These are phyloP conservation scores for Exophiala bonariae DNA, from an alignment of 2,329 filamentous ascomycete genomes.

Conservation along the genomic window DNA sequence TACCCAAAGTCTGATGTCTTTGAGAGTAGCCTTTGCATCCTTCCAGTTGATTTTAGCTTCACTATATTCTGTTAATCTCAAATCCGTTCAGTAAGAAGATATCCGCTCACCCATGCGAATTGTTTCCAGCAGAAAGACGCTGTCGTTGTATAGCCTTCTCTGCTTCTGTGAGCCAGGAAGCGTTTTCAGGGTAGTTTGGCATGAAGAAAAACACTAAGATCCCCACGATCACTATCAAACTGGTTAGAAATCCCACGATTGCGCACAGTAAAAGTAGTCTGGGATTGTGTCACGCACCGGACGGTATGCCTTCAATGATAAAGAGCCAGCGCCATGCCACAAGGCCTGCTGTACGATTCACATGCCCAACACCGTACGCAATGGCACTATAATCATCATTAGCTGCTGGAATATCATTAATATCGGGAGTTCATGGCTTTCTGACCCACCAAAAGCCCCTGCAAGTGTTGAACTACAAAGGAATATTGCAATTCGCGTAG, in stretches of 20 bases:
- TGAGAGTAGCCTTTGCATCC: constrained; percentile 19
- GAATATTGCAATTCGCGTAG: constrained; percentile 60
- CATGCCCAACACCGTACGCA: constrained; percentile 43
- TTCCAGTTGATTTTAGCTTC: constrained; percentile 11
- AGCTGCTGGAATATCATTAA: constrained; percentile 21
- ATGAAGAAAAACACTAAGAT: no score
- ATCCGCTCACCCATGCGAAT: constrained; percentile 4
- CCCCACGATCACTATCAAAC: no score
- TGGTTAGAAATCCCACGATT: no score
- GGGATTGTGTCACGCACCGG: no score
- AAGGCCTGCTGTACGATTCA: constrained; percentile 46
- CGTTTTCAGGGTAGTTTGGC: no score
- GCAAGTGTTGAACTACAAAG: constrained; percentile 59
- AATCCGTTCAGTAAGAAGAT: no score
- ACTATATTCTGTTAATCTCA: background rate
- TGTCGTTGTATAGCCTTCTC: constrained; percentile 28
- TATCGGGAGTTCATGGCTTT: constrained; percentile 60
- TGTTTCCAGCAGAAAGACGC: constrained; percentile 4
- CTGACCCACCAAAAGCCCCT: constrained; percentile 61
- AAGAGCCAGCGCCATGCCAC: constrained; percentile 31
- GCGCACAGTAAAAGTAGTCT: no score
- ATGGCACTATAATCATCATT: background rate
- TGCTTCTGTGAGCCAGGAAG: no score
- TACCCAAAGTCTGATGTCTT: constrained; percentile 15
- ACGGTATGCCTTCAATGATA: no score